Percentiles rank a stretch among this genome's conserved stretches.
Evolutionary conservation across 2,329 filamentous ascomycete genomes (phyloP).

Genomic region (Trichoderma atrobrunneum): DNA sequence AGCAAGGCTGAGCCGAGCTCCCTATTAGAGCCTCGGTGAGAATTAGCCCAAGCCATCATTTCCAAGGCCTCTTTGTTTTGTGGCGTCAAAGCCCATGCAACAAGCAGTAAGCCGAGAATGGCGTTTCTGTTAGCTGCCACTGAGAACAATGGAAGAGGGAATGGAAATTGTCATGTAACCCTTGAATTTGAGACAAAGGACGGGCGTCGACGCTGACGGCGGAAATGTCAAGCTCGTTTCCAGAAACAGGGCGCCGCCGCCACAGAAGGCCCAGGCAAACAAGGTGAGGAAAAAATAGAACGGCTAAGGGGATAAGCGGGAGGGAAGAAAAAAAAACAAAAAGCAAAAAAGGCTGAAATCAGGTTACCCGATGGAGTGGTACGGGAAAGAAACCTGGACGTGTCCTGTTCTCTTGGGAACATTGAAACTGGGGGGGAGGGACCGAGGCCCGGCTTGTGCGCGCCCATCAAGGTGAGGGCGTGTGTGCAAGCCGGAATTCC

Average conservation of each 20-base stretch:
- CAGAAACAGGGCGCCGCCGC: not conserved
- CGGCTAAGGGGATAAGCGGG: not conserved
- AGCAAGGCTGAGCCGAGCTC: conserved; percentile 10
- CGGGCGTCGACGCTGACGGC: conserved; percentile 16
- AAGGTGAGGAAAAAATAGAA: not conserved
- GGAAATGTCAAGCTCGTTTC: not conserved
- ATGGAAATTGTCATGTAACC: not conserved
- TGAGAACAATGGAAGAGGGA: not conserved
- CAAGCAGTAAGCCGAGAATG: not conserved
- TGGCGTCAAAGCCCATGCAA: conserved; percentile 12
- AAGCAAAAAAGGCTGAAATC: not conserved
- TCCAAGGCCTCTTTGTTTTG: not conserved
- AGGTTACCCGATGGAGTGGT: not conserved
- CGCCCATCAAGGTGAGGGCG: conserved; percentile 1
- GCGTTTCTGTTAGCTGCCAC: not conserved
- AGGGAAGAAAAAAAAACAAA: not conserved
- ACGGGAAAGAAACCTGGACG: not conserved
- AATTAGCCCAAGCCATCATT: not conserved
- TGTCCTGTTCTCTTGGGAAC: conserved; percentile 9
- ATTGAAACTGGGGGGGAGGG: too few species aligned
- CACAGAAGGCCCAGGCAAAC: not conserved
- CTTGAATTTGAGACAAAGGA: not conserved
- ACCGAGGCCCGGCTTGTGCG: not conserved
- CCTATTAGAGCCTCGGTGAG: conserved; percentile 4
- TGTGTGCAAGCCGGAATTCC: not conserved